These are phyloP conservation scores for Taiwanofungus camphoratus DNA, from an alignment of 1,284 basidiomycete genomes.

Conservation along the genomic window DNA sequence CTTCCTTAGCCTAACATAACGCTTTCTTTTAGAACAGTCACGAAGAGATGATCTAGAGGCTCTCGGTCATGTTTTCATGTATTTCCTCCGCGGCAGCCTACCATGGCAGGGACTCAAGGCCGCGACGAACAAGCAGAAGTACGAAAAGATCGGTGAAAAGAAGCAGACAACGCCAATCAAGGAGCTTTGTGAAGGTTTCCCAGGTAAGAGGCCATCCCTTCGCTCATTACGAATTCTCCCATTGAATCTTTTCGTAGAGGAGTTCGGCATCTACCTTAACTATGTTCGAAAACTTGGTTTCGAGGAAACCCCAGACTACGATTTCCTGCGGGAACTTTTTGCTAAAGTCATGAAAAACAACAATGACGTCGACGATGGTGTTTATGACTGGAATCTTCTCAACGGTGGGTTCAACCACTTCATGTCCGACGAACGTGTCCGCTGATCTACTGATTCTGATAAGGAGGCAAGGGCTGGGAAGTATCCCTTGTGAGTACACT, in stretches of 20 bases:
- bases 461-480: constrained; percentile 94
- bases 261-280: constrained; percentile 85
- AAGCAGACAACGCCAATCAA: constrained; percentile 96
- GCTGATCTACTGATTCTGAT: constrained; percentile 11
- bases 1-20: too few relatives aligned
- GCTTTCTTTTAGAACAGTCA: constrained; percentile 72
- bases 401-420: constrained; percentile 43
- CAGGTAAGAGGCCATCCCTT: constrained; percentile 47
- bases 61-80: constrained; percentile 96
- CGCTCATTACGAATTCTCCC: constrained; percentile 1
- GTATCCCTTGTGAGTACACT: constrained; percentile 56
- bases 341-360: constrained; percentile 87
- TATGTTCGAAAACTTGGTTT: constrained; percentile 87
- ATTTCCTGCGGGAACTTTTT: constrained; percentile 90
- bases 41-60: constrained; percentile 93
- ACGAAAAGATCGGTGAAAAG: constrained; percentile 99
- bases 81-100: constrained; percentile 88
- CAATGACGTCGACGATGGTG: constrained; percentile 82
- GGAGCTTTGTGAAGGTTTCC: constrained; percentile 89
- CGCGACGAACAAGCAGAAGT: constrained; percentile 97
- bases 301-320: constrained; percentile 95
- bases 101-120: constrained; percentile 98
- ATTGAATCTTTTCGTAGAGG: constrained; percentile 44
- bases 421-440: constrained; percentile 10
- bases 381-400: constrained; percentile 89